Conservation (phyloP, 805 yeast species). For the Starmerella bacillaris region DNA sequence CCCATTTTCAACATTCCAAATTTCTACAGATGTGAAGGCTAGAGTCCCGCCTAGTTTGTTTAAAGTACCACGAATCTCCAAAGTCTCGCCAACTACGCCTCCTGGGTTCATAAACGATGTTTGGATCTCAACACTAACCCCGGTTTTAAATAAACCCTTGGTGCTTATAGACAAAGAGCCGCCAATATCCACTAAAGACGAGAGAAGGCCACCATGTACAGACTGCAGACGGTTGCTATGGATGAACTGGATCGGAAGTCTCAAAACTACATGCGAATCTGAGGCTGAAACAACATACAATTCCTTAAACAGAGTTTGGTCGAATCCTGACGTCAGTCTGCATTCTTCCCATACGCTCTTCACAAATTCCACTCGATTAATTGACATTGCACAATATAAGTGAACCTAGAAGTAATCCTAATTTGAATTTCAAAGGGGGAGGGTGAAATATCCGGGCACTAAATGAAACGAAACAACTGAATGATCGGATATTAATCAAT, state of each 20-base stretch:
- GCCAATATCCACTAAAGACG: constrained; percentile 27
- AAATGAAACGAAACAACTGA: too few relatives aligned
- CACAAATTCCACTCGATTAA: constrained; percentile 16
- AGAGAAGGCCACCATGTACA: constrained; percentile 28
- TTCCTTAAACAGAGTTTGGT: constrained; percentile 11
- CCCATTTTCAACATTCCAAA: constrained; percentile 12
- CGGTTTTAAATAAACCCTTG: constrained; percentile 27
- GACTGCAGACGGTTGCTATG: constrained; percentile 27
- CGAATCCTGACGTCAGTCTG: constrained; percentile 16
- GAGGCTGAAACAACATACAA: constrained; percentile 19
- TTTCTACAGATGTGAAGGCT: constrained; percentile 27
- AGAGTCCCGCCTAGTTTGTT: constrained; percentile 25
- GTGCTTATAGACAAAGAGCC: constrained; percentile 30
- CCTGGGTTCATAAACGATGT: constrained; percentile 26
- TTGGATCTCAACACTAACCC: constrained; percentile 28
- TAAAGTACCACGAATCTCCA: constrained; percentile 19
- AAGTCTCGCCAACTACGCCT: constrained; percentile 21
- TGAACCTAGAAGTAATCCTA: too few relatives aligned
- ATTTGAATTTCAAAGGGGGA: too few relatives aligned
- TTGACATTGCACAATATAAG: too few relatives aligned
- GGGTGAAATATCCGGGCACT: too few relatives aligned
- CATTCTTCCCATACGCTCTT: constrained; percentile 17
- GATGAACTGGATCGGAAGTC: constrained; percentile 20
- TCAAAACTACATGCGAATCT: constrained; percentile 22
- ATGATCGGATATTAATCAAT: too few relatives aligned